These are phyloP conservation scores for Staphylotrichum tortipilum DNA, from an alignment of 495 filamentous ascomycete genomes.

Conservation along the genomic window DNA sequence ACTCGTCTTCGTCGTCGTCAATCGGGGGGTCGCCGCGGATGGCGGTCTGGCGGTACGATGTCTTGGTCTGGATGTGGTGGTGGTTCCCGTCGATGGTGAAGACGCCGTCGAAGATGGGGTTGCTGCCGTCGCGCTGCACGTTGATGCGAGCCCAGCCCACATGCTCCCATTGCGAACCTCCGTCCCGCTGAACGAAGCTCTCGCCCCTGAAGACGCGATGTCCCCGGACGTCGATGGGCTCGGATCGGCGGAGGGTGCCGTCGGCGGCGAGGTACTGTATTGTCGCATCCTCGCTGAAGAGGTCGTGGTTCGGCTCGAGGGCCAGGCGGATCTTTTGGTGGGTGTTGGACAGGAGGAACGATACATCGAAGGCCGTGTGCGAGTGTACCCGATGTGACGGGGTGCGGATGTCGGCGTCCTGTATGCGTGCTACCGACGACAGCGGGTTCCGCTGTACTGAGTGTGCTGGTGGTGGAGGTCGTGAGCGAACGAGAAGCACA, in stretches of 20 bases:
- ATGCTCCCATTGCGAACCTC: slow-evolving; percentile 60
- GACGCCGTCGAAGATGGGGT: slow-evolving; percentile 83
- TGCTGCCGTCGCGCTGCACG: slow-evolving; percentile 62
- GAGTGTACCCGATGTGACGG: slow-evolving; percentile 71
- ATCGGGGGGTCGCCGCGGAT: slow-evolving; percentile 65
- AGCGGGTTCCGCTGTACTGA: slow-evolving; percentile 72
- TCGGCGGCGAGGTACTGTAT: slow-evolving; percentile 62
- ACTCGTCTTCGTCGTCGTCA: slow-evolving; percentile 53
- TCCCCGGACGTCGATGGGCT: slow-evolving; percentile 58
- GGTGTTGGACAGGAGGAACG: slow-evolving; percentile 62
- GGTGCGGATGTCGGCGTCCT: slow-evolving; percentile 68
- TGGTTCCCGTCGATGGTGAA: slow-evolving; percentile 73
- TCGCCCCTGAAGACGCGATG: slow-evolving; percentile 80
- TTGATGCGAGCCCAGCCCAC: slow-evolving; percentile 81
- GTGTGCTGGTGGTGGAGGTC: slow-evolving; percentile 42
- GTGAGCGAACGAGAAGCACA: slow-evolving; percentile 4
- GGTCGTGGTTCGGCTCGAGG: slow-evolving; percentile 87
- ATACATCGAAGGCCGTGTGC: slow-evolving; percentile 70
- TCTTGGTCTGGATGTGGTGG: slow-evolving; percentile 77
- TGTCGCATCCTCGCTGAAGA: slow-evolving; percentile 66
- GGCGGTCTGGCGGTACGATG: slow-evolving; percentile 65
- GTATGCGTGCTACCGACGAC: slow-evolving; percentile 60
- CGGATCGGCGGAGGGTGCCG: slow-evolving; percentile 51
- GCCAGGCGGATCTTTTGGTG: slow-evolving; percentile 65
- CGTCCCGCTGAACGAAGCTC: slow-evolving; percentile 56